Percentiles rank a stretch among this genome's conserved stretches.
These are phyloP conservation scores for Oenanthe sinensis DNA, from an alignment of 129 eudicot species.

Conservation along the genomic window DNA sequence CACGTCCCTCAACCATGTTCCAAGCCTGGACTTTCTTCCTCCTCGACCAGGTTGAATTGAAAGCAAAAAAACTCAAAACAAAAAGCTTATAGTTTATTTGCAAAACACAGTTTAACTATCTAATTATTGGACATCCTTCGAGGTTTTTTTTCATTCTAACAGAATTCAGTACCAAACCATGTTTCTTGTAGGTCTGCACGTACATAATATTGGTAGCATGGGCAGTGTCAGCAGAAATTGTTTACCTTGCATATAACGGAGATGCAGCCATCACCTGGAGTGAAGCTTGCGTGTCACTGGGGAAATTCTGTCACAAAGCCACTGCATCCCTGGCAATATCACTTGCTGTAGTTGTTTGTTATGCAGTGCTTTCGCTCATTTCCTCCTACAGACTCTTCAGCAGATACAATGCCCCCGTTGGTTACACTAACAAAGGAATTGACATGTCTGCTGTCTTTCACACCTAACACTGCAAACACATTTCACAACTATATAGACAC, in stretches of 20 bases:
- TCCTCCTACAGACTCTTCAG: conserved; percentile 84
- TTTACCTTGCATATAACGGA: conserved; percentile 74
- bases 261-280: conserved; percentile 75
- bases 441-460: conserved; percentile 37
- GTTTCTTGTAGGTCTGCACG: conserved; percentile 43
- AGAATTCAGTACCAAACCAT: not conserved
- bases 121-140: not conserved
- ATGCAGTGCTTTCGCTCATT: conserved; percentile 57
- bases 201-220: conserved; percentile 68
- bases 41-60: conserved; percentile 64
- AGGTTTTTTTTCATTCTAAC: not conserved
- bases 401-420: conserved; percentile 69
- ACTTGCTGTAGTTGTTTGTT: conserved; percentile 54
- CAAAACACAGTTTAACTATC: not conserved
- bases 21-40: conserved; percentile 93
- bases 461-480: not conserved
- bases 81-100: no score
- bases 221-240: conserved; percentile 67
- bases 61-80: not conserved
- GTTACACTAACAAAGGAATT: conserved; percentile 38
- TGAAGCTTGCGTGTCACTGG: conserved; percentile 55
- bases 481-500: not conserved
- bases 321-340: conserved; percentile 59
- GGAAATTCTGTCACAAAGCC: conserved; percentile 65
- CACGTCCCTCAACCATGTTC: conserved; percentile 76